Conservation (phyloP, 768 basidiomycete genomes). For the Hortiboletus campestris region DNA sequence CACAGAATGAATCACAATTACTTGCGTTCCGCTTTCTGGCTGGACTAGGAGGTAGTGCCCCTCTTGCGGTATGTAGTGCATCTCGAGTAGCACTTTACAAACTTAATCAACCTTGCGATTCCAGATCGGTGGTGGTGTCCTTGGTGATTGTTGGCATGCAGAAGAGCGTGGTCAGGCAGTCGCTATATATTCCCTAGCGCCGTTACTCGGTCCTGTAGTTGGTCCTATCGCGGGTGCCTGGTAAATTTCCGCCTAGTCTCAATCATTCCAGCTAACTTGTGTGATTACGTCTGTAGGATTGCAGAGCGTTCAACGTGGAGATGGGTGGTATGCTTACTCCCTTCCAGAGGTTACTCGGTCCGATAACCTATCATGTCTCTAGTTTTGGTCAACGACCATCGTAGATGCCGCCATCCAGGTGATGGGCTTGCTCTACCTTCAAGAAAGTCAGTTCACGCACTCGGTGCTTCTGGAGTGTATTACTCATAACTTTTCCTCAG, state of each 20-base stretch:
- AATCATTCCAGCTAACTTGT: background rate
- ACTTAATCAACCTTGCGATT: background rate
- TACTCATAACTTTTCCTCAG: constrained; percentile 20
- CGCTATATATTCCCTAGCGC: constrained; percentile 63
- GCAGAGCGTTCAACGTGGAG: constrained; percentile 64
- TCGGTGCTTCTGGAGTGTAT: background rate
- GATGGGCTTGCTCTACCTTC: constrained; percentile 53
- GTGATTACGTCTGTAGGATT: constrained; percentile 36
- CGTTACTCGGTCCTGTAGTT: constrained; percentile 61
- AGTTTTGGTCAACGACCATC: constrained; percentile 71
- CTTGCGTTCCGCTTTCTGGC: constrained; percentile 70
- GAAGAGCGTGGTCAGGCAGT: constrained; percentile 66
- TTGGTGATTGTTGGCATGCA: constrained; percentile 59
- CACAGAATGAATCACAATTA: constrained; percentile 53
- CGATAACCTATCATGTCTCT: background rate
- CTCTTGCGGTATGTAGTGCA: constrained; percentile 41
- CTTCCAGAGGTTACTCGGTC: background rate
- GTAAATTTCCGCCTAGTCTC: constrained; percentile 24
- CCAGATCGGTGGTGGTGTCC: constrained; percentile 63
- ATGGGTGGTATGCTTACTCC: constrained; percentile 54
- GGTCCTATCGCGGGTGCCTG: constrained; percentile 65
- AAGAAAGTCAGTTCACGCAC: constrained; percentile 51
- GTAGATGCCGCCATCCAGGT: constrained; percentile 53
- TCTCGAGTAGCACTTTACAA: background rate
- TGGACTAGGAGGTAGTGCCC: constrained; percentile 72